phyloP scores from a whole-genome alignment of 75 land plant species.

The Sequoia sempervirens region DNA sequence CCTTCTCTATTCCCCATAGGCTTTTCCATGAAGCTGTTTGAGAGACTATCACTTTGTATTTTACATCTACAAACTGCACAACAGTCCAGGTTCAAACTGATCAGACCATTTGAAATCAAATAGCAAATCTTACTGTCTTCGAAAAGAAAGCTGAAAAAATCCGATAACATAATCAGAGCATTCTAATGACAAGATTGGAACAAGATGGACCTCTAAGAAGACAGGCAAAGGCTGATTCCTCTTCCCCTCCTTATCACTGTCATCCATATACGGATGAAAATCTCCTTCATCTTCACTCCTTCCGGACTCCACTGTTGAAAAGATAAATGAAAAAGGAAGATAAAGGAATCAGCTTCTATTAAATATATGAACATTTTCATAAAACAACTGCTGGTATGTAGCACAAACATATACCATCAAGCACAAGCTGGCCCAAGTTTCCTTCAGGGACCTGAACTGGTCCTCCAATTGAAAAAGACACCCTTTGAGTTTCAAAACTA shows the following conservation, averaged over 20 bases:
- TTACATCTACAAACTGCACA: constrained; percentile 2
- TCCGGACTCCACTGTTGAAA: constrained; percentile 5
- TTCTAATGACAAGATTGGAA: not conserved
- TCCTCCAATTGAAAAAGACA: not conserved
- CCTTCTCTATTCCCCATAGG: not conserved
- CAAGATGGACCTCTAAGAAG: not conserved
- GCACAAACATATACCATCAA: constrained; percentile 2
- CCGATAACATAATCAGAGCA: not conserved
- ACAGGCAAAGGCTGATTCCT: not conserved
- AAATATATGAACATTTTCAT: not conserved
- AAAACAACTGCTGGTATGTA: not conserved
- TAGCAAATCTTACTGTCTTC: not conserved
- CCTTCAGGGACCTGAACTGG: constrained; percentile 10
- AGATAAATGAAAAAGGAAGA: not conserved
- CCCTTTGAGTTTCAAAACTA: not conserved
- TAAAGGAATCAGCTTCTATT: not conserved
- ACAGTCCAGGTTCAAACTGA: not conserved
- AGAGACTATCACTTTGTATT: not conserved
- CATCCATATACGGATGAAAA: not conserved
- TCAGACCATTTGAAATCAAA: not conserved
- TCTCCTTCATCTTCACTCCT: not conserved
- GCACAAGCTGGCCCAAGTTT: not conserved
- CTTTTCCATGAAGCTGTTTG: constrained; percentile 1
- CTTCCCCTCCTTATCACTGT: not conserved
- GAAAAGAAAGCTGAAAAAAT: not conserved